These are phyloP conservation scores for Sphagnum tenellum DNA, from an alignment of 225 moss, liverwort and hornwort species.

Conservation along the genomic window DNA sequence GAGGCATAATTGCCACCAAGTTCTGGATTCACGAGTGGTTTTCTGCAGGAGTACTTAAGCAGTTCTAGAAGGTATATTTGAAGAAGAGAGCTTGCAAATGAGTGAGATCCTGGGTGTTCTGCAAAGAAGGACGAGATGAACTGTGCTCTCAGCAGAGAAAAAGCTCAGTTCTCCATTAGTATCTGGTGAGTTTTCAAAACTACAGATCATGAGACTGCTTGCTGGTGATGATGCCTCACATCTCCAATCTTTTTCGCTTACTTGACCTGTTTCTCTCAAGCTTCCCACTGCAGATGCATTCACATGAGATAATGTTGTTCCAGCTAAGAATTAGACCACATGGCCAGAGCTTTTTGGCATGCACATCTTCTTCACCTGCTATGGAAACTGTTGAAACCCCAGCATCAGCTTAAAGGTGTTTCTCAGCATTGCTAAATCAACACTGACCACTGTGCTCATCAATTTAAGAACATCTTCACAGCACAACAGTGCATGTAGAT, in stretches of 20 bases:
- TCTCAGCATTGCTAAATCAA: too few relatives aligned
- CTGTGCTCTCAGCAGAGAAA: slow-evolving; percentile 15
- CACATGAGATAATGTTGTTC: not conserved
- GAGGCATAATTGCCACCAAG: too few relatives aligned
- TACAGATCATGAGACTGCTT: not conserved
- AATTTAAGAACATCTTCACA: slow-evolving; percentile 77
- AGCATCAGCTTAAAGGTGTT: slow-evolving; percentile 75
- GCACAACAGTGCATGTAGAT: slow-evolving; percentile 74
- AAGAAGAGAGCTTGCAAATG: slow-evolving; percentile 28
- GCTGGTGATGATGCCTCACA: not conserved
- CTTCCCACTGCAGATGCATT: too few relatives aligned
- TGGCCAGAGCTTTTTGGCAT: slow-evolving; percentile 71
- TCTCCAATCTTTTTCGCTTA: too few relatives aligned
- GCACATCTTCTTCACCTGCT: slow-evolving; percentile 75
- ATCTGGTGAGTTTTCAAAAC: slow-evolving; percentile 19
- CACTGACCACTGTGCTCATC: slow-evolving; percentile 63
- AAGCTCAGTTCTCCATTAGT: slow-evolving; percentile 20
- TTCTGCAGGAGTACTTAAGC: slow-evolving; percentile 58
- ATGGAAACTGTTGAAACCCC: slow-evolving; percentile 79
- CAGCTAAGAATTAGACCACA: slow-evolving; percentile 69
- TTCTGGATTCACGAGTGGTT: not conserved
- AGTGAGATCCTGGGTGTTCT: slow-evolving; percentile 5
- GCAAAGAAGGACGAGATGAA: slow-evolving; percentile 10
- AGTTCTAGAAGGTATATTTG: slow-evolving; percentile 49
- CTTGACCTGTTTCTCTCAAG: too few relatives aligned